Evolutionary conservation across 2,329 filamentous ascomycete genomes (phyloP).

Genomic region (Truncatella angustata): DNA sequence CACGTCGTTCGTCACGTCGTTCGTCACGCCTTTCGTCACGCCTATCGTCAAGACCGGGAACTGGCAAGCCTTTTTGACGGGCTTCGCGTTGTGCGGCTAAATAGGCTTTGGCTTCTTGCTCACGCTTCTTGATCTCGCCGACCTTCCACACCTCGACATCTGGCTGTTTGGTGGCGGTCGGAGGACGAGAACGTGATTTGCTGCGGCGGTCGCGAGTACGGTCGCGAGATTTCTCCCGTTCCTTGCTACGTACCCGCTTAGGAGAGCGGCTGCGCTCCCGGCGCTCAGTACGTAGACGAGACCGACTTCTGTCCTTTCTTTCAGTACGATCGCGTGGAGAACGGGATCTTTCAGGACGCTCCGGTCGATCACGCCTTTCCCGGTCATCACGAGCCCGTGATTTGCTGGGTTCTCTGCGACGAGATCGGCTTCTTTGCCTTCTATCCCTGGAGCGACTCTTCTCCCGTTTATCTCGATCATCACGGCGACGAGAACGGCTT

Average conservation of each 20-base stretch:
- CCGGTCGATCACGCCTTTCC: slow-evolving; percentile 25
- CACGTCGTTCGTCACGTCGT: too few relatives aligned
- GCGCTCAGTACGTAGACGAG: slow-evolving; percentile 19
- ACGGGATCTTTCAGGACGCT: slow-evolving; percentile 27
- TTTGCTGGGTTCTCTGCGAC: slow-evolving; percentile 25
- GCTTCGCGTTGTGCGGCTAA: slow-evolving; percentile 61
- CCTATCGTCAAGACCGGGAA: slow-evolving; percentile 57
- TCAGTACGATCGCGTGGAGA: slow-evolving; percentile 27
- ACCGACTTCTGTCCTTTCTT: slow-evolving; percentile 27
- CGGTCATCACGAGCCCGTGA: slow-evolving; percentile 26
- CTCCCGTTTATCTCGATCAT: slow-evolving; percentile 22
- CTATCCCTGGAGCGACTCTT: slow-evolving; percentile 19
- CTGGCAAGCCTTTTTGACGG: slow-evolving; percentile 55
- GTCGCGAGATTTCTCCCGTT: slow-evolving; percentile 18
- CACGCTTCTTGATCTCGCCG: slow-evolving; percentile 59
- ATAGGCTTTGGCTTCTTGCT: slow-evolving; percentile 64
- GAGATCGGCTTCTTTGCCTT: slow-evolving; percentile 6
- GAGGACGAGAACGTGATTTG: slow-evolving; percentile 39
- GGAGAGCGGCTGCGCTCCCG: slow-evolving; percentile 20
- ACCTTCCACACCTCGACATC: slow-evolving; percentile 55
- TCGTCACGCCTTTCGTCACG: too few relatives aligned
- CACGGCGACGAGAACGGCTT: slow-evolving; percentile 24
- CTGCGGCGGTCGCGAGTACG: slow-evolving; percentile 36
- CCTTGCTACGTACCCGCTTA: slow-evolving; percentile 19
- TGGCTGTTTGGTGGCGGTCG: slow-evolving; percentile 38